Percentiles rank a stretch among this genome's conserved stretches.
Evolutionary conservation across 345 rosid species (phyloP).

Genomic region (Salix dunnii): DNA sequence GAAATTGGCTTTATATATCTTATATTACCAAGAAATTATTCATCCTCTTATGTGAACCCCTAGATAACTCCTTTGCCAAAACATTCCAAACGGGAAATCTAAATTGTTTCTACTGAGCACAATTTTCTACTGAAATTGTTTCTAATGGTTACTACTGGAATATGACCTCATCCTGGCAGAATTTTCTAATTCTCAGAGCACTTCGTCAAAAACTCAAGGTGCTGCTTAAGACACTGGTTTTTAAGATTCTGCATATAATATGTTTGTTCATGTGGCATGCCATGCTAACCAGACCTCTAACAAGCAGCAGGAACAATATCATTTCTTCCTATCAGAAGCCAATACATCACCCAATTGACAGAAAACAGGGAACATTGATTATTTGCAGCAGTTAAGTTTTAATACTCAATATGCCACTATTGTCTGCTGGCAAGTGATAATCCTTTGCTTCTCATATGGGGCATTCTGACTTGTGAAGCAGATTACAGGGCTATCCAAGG

Average conservation of each 20-base stretch:
- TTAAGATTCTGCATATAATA: too few relatives aligned
- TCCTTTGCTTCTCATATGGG: constrained; percentile 14
- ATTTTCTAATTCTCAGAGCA: too few relatives aligned
- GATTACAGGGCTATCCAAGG: background rate
- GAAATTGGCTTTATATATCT: background rate
- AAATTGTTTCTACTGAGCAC: too few relatives aligned
- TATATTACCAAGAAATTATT: too few relatives aligned
- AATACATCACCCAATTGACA: constrained; percentile 5
- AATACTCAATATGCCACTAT: constrained; percentile 1
- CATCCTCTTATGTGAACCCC: too few relatives aligned
- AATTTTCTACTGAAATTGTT: too few relatives aligned
- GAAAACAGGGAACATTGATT: constrained; percentile 11
- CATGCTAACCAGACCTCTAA: background rate
- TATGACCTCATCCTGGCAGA: background rate
- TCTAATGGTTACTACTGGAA: background rate
- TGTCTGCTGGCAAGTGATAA: constrained; percentile 8
- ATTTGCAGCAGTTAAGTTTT: too few relatives aligned
- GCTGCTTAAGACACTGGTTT: too few relatives aligned
- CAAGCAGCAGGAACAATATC: background rate
- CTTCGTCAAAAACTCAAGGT: too few relatives aligned
- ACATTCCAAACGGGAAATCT: too few relatives aligned
- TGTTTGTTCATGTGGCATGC: too few relatives aligned
- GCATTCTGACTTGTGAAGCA: constrained; percentile 1
- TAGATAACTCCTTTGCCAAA: too few relatives aligned
- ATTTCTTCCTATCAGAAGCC: background rate